Conservation (phyloP, 2,329 filamentous ascomycete species). For the Hortaea werneckii region DNA sequence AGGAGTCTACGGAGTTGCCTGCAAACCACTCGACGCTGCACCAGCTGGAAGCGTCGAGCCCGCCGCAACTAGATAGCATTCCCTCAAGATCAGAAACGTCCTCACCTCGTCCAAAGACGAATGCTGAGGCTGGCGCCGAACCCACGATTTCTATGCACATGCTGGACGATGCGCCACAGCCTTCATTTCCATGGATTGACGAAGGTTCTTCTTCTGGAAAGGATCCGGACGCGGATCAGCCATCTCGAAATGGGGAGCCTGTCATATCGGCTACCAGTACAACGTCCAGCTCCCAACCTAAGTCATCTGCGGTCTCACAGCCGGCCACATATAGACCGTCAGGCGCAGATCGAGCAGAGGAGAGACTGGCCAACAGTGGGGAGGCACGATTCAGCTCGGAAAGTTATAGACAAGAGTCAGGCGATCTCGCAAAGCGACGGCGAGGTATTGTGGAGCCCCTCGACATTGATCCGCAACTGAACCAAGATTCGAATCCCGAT, state of each 20-base stretch:
- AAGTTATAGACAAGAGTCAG: slow-evolving; percentile 9
- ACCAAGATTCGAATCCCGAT: slow-evolving; percentile 52
- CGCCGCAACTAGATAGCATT: neutral
- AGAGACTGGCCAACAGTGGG: neutral
- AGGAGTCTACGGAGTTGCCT: neutral
- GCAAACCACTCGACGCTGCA: neutral
- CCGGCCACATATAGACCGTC: neutral
- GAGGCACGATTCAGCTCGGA: neutral
- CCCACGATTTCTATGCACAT: slow-evolving; percentile 4
- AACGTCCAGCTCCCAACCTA: slow-evolving; percentile 6
- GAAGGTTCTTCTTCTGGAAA: neutral
- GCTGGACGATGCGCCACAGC: slow-evolving; percentile 1
- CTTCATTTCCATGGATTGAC: neutral
- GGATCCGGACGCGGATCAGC: neutral
- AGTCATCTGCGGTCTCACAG: neutral
- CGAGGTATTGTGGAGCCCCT: slow-evolving; percentile 31
- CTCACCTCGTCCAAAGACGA: too few relatives aligned
- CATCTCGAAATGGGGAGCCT: neutral
- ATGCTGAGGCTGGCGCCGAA: neutral
- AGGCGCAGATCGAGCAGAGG: neutral
- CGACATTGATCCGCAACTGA: slow-evolving; percentile 26
- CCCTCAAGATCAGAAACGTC: too few relatives aligned
- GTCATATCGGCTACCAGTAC: neutral
- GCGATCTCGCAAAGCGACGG: slow-evolving; percentile 28
- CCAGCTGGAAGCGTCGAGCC: neutral